A percentile compares a stretch with the other conserved stretches of the same genome.
These are phyloP conservation scores for Monosporascus sp. DNA, from an alignment of 2,329 filamentous ascomycete species.

Conservation along the genomic window DNA sequence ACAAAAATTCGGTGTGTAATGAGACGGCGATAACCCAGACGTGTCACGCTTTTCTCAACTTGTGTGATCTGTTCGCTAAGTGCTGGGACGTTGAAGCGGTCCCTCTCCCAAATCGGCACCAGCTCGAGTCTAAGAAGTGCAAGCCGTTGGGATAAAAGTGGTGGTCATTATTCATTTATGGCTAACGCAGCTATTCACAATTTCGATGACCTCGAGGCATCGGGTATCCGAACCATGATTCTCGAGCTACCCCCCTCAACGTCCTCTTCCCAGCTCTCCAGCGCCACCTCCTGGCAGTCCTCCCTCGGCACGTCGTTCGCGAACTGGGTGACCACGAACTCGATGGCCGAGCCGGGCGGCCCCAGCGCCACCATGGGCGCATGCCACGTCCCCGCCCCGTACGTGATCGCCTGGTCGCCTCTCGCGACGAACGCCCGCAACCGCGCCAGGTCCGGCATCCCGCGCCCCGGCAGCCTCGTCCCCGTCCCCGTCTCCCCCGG, in stretches of 20 bases:
- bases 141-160: no score
- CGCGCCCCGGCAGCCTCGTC: constrained; percentile 50
- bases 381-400: constrained; percentile 89
- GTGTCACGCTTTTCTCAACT: not conserved
- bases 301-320: constrained; percentile 76
- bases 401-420: constrained; percentile 81
- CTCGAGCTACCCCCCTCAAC: constrained; percentile 15
- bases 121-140: no score
- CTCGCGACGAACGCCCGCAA: constrained; percentile 75
- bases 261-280: constrained; percentile 29
- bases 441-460: constrained; percentile 66
- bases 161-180: no score
- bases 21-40: not conserved
- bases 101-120: no score
- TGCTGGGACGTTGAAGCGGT: no score
- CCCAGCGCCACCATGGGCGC: constrained; percentile 92
- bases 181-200: not conserved
- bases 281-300: constrained; percentile 76
- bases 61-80: not conserved
- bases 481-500: constrained; percentile 25
- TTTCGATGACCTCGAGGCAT: constrained; percentile 5
- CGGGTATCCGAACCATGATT: constrained; percentile 21
- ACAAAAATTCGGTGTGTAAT: not conserved
- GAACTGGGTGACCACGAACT: constrained; percentile 88
- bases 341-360: constrained; percentile 50